Evolutionary conservation across 805 yeast species (phyloP), one percentile per base, ranked within the genome.

Genomic region (Torulaspora microellipsoides): DNA sequence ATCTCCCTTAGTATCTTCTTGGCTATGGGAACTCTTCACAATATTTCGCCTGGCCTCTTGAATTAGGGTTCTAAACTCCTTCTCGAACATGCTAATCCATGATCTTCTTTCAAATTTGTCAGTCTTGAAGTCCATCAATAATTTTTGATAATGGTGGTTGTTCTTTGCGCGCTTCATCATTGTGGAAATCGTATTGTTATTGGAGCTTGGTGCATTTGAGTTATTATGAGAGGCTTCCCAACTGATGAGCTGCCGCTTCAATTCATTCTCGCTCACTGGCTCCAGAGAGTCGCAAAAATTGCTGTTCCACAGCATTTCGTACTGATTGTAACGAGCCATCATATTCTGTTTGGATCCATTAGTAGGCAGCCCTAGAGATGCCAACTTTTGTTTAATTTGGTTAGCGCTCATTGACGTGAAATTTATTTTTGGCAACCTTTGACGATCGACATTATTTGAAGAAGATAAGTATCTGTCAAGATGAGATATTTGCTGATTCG

Each of bases 281-380:
- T 69, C 71, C 29, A 75, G 67, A 5, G 89, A 75, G 57, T 88
- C 96, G 34, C 81, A 51, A 36, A 59, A 73, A 56, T 88, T 88
- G 10, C 95, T 81, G 58, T 90, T 90, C 80, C 82, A 84, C 9
- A 88, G 58, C 27, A 81, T 77, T 43, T 83, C 78, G 67, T 80
- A 90, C 51, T 89, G 91, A 48, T 78, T 81, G 58, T 85, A 85
- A 32, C 98, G 66, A 14, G 75, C 65, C 47, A 85, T 90, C 53
- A 89, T 56, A 49, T 77, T 81, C 12, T 65, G 65, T 47, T 86
- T 70, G 1, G 82, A 64, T 0, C 97, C 98, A 8, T 59, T 62
- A 0, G 78, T 70, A 0, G 89, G 76, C 6, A 90, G 61, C 11
- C 77, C 77, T 15, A 77, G 59, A 7, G 74, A 70, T 1, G 69